phyloP scores from a whole-genome alignment of 352 stramenopile genomes.

The Phytophthora melonis region DNA sequence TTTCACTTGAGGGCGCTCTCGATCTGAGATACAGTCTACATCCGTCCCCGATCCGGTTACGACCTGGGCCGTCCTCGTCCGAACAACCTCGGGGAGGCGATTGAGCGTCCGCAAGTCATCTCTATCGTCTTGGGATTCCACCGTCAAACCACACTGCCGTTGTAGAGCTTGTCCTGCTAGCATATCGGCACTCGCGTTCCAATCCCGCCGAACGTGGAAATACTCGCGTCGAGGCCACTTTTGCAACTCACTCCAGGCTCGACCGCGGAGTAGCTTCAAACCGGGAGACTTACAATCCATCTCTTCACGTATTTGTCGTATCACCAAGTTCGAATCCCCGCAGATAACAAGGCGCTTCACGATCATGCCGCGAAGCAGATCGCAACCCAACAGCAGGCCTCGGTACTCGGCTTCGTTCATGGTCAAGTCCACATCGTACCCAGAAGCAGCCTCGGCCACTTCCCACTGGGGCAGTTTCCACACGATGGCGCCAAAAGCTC shows the following conservation, averaged over 20 bases:
- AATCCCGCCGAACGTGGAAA: constrained; percentile 8
- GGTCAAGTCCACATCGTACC: too few relatives aligned
- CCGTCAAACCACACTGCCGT: background rate
- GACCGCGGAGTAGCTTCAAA: constrained; percentile 1
- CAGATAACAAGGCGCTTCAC: background rate
- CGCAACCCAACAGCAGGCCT: too few relatives aligned
- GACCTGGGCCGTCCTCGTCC: too few relatives aligned
- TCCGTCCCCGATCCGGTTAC: too few relatives aligned
- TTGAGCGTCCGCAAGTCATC: background rate
- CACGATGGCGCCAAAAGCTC: too few relatives aligned
- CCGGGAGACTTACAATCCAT: constrained; percentile 11
- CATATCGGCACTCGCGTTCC: constrained; percentile 14
- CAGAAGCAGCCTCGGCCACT: too few relatives aligned
- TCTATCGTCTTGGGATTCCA: background rate
- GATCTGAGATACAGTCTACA: too few relatives aligned
- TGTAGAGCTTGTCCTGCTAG: background rate
- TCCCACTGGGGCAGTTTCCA: too few relatives aligned
- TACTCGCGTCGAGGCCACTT: background rate
- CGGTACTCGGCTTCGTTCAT: too few relatives aligned
- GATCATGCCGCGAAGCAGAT: too few relatives aligned
- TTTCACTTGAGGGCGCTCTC: background rate
- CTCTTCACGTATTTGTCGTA: constrained; percentile 7
- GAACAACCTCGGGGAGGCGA: too few relatives aligned
- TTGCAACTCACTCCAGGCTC: background rate
- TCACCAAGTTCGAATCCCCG: constrained; percentile 1